A percentile compares a stretch with the other conserved stretches of the same genome.
Evolutionary conservation across 2,329 filamentous ascomycete genomes (phyloP).

Genomic region (Colletotrichum orchidophilum): DNA sequence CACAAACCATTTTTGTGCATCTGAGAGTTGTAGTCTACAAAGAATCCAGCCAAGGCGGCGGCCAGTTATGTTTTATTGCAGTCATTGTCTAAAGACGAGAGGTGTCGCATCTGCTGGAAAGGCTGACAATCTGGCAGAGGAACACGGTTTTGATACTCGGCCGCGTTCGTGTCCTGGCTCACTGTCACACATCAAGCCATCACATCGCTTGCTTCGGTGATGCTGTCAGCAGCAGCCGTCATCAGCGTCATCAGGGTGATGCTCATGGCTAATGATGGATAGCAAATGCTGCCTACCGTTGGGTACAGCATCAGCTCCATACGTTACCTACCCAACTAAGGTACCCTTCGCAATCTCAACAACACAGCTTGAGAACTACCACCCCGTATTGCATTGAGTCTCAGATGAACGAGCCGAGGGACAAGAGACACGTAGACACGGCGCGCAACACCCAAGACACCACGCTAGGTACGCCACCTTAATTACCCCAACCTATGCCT

Average conservation of each 20-base stretch:
- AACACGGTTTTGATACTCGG: background rate
- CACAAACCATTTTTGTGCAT: background rate
- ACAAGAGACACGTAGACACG: background rate
- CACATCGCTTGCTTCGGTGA: background rate
- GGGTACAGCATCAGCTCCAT: background rate
- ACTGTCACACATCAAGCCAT: background rate
- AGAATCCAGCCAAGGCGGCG: background rate
- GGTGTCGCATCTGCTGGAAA: background rate
- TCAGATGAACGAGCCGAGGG: background rate
- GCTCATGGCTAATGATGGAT: too few species aligned
- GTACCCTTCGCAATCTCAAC: background rate
- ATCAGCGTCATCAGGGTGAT: background rate
- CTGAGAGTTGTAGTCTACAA: background rate
- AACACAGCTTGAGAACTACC: background rate
- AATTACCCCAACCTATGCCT: conserved; percentile 14
- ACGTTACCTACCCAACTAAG: too few species aligned
- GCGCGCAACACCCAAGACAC: conserved; percentile 5
- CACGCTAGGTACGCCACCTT: conserved; percentile 21
- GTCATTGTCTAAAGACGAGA: background rate
- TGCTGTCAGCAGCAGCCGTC: background rate
- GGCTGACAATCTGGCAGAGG: background rate
- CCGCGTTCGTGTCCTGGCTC: background rate
- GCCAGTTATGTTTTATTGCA: background rate
- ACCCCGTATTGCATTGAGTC: background rate
- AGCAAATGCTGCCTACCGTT: too few species aligned